These are phyloP conservation scores for Euptelea pleiosperma DNA, from an alignment of 164 flowering plant genomes.

Conservation along the genomic window DNA sequence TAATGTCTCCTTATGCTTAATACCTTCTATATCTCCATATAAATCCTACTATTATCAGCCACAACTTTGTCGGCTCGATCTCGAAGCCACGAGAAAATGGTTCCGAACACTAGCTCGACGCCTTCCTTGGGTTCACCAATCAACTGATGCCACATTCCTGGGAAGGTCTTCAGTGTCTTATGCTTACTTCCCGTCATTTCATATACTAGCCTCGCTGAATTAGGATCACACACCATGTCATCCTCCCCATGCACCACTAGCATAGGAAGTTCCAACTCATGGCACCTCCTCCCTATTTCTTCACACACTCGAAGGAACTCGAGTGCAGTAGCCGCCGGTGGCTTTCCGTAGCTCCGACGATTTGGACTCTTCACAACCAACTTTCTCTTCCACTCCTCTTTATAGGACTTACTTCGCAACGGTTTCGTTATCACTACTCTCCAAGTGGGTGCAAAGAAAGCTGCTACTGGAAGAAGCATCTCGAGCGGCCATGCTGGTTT, in stretches of 20 bases:
- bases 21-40: too few relatives aligned
- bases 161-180: constrained; percentile 31
- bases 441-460: too few relatives aligned
- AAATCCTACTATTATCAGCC: too few relatives aligned
- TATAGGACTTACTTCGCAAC: too few relatives aligned
- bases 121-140: constrained; percentile 37
- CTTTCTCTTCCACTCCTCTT: constrained; percentile 20
- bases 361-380: constrained; percentile 7
- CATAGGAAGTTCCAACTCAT: constrained; percentile 33
- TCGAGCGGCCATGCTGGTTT: constrained; percentile 26
- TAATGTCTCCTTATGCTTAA: too few relatives aligned
- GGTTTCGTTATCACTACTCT: too few relatives aligned
- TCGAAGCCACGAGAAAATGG: too few relatives aligned
- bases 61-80: too few relatives aligned
- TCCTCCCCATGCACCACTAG: constrained; percentile 36
- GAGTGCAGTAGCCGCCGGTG: constrained; percentile 14
- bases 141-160: too few relatives aligned
- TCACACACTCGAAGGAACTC: constrained; percentile 25
- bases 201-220: constrained; percentile 26
- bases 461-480: too few relatives aligned
- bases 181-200: constrained; percentile 27
- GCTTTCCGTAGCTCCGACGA: too few relatives aligned
- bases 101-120: constrained; percentile 32
- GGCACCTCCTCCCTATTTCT: constrained; percentile 22
- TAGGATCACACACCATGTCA: too few relatives aligned